Evolutionary conservation across 192 early-diverging fungal genomes (phyloP).

Genomic region (Endogone sp.): DNA sequence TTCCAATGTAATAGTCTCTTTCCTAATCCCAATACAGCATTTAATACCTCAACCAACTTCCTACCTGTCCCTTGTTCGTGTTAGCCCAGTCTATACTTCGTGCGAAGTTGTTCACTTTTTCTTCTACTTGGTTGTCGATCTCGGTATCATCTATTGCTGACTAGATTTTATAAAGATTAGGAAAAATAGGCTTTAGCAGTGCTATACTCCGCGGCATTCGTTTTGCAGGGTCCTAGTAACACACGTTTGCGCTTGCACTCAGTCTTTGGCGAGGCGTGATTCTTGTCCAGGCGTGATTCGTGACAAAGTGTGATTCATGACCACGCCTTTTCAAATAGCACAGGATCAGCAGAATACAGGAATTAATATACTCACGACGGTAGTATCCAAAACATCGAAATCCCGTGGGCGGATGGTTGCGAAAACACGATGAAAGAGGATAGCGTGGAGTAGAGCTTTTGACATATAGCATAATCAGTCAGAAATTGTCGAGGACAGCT

Average conservation of each 20-base stretch:
- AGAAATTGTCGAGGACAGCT: background rate
- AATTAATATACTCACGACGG: conserved; percentile 50
- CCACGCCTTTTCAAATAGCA: too few species aligned
- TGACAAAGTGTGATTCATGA: too few species aligned
- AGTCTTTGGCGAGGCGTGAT: too few species aligned
- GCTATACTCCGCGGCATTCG: too few species aligned
- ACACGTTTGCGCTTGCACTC: too few species aligned
- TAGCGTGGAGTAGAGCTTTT: conserved; percentile 51
- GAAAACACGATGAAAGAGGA: conserved; percentile 58
- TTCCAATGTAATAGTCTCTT: background rate
- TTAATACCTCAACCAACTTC: too few species aligned
- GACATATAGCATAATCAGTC: background rate
- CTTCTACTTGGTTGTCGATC: conserved; percentile 44
- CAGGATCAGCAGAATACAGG: too few species aligned
- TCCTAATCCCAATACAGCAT: too few species aligned
- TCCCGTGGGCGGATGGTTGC: conserved; percentile 50
- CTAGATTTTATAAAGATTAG: conserved; percentile 14
- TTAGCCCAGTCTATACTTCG: conserved; percentile 28
- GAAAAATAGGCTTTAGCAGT: background rate
- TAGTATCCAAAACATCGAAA: conserved; percentile 46
- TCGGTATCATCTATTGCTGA: conserved; percentile 52
- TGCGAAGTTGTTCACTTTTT: conserved; percentile 42
- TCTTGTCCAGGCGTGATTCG: too few species aligned
- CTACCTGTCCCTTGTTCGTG: conserved; percentile 46
- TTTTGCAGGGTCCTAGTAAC: too few species aligned